Conservation (phyloP, 495 filamentous ascomycete species). For the Symbiotaphrina buchneri region DNA sequence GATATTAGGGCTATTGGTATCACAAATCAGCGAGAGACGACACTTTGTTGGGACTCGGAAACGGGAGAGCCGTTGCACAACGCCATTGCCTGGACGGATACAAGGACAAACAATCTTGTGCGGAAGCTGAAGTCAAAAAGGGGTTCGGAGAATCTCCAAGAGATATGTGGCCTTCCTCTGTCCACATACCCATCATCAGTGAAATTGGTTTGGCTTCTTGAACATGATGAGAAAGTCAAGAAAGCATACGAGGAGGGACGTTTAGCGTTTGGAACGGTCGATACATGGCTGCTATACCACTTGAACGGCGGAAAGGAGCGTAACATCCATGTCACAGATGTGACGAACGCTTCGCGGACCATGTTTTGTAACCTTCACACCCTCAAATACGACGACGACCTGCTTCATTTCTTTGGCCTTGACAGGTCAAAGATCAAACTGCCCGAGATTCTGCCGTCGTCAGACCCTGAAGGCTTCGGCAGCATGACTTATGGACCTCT, state of each 20-base stretch:
- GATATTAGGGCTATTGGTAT: conserved; percentile 77
- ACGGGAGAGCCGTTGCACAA: conserved; percentile 76
- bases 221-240: conserved; percentile 46
- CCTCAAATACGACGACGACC: conserved; percentile 60
- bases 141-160: conserved; percentile 43
- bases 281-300: conserved; percentile 79
- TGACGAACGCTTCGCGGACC: conserved; percentile 79
- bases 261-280: conserved; percentile 80
- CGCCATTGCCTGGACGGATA: conserved; percentile 89
- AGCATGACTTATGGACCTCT: conserved; percentile 39
- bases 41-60: conserved; percentile 69
- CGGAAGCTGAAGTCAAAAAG: conserved; percentile 50
- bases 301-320: conserved; percentile 64
- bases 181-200: conserved; percentile 88
- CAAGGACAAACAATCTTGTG: conserved; percentile 56
- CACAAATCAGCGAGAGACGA: conserved; percentile 90
- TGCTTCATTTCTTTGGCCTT: conserved; percentile 67
- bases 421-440: conserved; percentile 53
- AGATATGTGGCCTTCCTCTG: conserved; percentile 69
- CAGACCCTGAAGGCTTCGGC: conserved; percentile 57
- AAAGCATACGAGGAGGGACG: conserved; percentile 61
- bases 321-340: conserved; percentile 61
- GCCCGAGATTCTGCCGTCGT: conserved; percentile 73
- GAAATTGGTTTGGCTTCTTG: conserved; percentile 71
- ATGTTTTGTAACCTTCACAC: conserved; percentile 94